phyloP scores from a whole-genome alignment of 805 yeast genomes.

The Nakazawaea molendinolei region DNA sequence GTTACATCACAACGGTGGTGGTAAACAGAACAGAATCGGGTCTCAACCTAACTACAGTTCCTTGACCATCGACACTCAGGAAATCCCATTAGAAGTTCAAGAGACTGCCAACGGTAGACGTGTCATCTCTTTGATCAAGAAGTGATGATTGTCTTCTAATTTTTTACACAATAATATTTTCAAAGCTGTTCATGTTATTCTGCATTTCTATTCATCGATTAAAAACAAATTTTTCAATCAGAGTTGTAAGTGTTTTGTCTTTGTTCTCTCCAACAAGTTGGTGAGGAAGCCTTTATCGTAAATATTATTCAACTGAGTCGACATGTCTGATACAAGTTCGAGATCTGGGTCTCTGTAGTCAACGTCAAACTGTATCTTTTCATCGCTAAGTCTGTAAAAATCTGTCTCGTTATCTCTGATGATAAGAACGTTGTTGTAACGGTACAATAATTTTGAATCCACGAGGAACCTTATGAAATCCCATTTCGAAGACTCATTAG shows the following conservation, averaged over 20 bases:
- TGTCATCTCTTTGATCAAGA: slow-evolving; percentile 1
- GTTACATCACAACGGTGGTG: not conserved
- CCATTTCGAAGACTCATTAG: slow-evolving; percentile 53
- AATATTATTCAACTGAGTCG: slow-evolving; percentile 29
- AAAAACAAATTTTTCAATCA: not conserved
- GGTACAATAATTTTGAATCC: slow-evolving; percentile 22
- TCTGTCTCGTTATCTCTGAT: slow-evolving; percentile 12
- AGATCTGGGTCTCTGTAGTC: not conserved
- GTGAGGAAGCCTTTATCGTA: slow-evolving; percentile 43
- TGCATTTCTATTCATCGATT: too few relatives aligned
- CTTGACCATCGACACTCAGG: slow-evolving; percentile 28
- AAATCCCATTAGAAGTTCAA: slow-evolving; percentile 28
- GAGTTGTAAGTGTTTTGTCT: slow-evolving; percentile 21
- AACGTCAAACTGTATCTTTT: slow-evolving; percentile 7
- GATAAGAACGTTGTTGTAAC: slow-evolving; percentile 15
- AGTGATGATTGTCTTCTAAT: not conserved
- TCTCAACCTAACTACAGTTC: slow-evolving; percentile 15
- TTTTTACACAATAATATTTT: too few relatives aligned
- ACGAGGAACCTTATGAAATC: slow-evolving; percentile 37
- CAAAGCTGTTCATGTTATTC: too few relatives aligned
- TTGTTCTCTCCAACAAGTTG: slow-evolving; percentile 32
- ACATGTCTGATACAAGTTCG: slow-evolving; percentile 16
- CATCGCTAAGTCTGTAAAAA: slow-evolving; percentile 10
- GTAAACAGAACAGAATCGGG: not conserved
- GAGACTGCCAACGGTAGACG: slow-evolving; percentile 15